Evolutionary conservation across 495 filamentous ascomycete species (phyloP).

Genomic region (Massariosphaeria phaeospora): DNA sequence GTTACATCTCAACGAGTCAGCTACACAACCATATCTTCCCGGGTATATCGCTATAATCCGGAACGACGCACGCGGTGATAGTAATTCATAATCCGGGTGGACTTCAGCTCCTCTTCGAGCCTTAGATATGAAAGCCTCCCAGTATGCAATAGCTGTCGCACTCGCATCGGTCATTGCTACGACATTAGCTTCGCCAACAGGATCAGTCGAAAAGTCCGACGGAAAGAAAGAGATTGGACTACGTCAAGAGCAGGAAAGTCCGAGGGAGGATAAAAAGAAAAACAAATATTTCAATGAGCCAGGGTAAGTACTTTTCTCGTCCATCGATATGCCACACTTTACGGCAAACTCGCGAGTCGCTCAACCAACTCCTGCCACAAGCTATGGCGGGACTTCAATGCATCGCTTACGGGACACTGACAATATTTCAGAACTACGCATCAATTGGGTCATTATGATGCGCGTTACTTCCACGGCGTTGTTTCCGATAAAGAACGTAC

Average conservation of each 20-base stretch:
- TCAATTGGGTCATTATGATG: constrained; percentile 66
- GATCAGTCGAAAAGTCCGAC: no score
- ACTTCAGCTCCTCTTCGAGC: no score
- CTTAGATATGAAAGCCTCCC: constrained; percentile 15
- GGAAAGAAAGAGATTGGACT: background rate
- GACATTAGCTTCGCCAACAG: constrained; percentile 11
- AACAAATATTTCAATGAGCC: constrained; percentile 33
- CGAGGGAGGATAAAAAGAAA: background rate
- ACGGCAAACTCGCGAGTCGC: background rate
- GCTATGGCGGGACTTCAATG: background rate
- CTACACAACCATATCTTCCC: background rate
- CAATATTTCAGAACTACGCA: constrained; percentile 42
- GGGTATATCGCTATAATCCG: background rate
- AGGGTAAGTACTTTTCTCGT: constrained; percentile 18
- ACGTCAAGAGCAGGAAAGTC: background rate
- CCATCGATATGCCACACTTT: constrained; percentile 2
- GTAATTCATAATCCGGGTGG: no score
- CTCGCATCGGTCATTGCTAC: background rate
- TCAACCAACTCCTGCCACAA: background rate
- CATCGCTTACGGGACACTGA: no score
- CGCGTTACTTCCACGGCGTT: constrained; percentile 57
- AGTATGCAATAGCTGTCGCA: constrained; percentile 20
- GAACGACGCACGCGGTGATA: no score
- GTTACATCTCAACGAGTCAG: background rate
- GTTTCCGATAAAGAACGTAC: constrained; percentile 61